phyloP scores from a whole-genome alignment of 768 basidiomycete species.

The Lentinula sp. region DNA sequence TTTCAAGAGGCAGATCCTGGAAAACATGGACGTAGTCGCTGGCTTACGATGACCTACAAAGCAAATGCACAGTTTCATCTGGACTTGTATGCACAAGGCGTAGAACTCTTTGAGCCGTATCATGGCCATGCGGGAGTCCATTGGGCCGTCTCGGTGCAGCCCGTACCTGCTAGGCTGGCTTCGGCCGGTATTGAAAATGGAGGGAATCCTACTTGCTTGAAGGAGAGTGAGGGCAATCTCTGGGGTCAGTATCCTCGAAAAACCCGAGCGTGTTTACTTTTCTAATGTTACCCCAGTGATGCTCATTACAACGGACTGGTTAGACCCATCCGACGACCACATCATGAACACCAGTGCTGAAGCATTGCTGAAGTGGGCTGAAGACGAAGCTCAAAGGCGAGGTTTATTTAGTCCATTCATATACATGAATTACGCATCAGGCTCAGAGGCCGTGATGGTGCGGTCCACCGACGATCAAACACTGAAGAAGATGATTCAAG shows the following conservation, averaged over 20 bases:
- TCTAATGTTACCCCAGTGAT: conserved; percentile 6
- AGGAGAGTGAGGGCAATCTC: conserved; percentile 10
- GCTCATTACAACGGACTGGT: conserved; percentile 11
- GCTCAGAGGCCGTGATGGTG: background rate
- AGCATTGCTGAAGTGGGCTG: conserved; percentile 6
- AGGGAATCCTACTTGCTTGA: conserved; percentile 13
- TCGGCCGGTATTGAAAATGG: conserved; percentile 5
- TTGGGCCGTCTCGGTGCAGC: conserved; percentile 10
- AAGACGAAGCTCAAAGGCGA: conserved; percentile 7
- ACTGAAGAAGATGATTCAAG: background rate
- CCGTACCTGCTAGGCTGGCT: conserved; percentile 8
- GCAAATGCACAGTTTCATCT: conserved; percentile 10
- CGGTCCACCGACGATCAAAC: background rate
- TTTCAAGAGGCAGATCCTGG: conserved; percentile 10
- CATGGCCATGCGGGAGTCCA: conserved; percentile 10
- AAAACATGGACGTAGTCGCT: conserved; percentile 8
- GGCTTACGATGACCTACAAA: conserved; percentile 12
- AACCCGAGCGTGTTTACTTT: background rate
- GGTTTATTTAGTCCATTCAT: conserved; percentile 5
- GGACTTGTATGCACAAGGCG: conserved; percentile 10
- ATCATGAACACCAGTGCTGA: conserved; percentile 9
- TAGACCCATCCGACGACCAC: conserved; percentile 11
- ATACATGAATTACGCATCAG: conserved; percentile 9
- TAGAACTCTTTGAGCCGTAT: conserved; percentile 10
- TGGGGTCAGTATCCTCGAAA: conserved; percentile 3